A percentile compares a stretch with the other conserved stretches of the same genome.
Conservation (phyloP, 805 yeast species). For the Kodamaea sagamina region DNA sequence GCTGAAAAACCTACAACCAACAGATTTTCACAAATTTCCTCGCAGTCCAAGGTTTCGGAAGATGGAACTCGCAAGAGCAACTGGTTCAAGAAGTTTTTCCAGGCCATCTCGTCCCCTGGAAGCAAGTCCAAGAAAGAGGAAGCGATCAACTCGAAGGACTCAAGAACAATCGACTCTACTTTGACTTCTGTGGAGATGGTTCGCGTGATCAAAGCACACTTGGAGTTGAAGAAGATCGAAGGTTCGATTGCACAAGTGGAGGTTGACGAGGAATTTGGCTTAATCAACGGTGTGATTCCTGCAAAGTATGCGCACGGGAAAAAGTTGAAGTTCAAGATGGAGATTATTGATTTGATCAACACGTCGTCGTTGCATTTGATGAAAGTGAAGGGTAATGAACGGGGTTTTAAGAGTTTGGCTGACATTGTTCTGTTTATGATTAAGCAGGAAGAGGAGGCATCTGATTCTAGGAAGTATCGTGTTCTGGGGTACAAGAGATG, state of each 20-base stretch:
- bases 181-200: conserved; percentile 33
- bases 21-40: conserved; percentile 40
- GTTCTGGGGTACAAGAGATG: conserved; percentile 8
- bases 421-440: conserved; percentile 47
- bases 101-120: conserved; percentile 15
- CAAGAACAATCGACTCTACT: conserved; percentile 36
- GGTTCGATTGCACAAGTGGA: conserved; percentile 48
- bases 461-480: conserved; percentile 15
- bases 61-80: conserved; percentile 23
- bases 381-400: conserved; percentile 48
- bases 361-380: conserved; percentile 43
- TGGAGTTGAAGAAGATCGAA: conserved; percentile 49
- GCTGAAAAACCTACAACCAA: conserved; percentile 1
- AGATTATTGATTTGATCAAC: conserved; percentile 39
- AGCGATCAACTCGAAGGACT: conserved; percentile 20
- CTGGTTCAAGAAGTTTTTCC: conserved; percentile 44
- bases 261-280: conserved; percentile 45
- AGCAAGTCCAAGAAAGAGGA: conserved; percentile 9
- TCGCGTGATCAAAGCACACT: conserved; percentile 39
- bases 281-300: conserved; percentile 51
- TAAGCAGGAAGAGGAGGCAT: conserved; percentile 41
- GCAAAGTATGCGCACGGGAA: conserved; percentile 46
- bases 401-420: conserved; percentile 45
- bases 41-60: conserved; percentile 17
- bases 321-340: conserved; percentile 49